phyloP scores from a whole-genome alignment of 192 early-diverging fungal genomes.

The Linnemannia hyalina region DNA sequence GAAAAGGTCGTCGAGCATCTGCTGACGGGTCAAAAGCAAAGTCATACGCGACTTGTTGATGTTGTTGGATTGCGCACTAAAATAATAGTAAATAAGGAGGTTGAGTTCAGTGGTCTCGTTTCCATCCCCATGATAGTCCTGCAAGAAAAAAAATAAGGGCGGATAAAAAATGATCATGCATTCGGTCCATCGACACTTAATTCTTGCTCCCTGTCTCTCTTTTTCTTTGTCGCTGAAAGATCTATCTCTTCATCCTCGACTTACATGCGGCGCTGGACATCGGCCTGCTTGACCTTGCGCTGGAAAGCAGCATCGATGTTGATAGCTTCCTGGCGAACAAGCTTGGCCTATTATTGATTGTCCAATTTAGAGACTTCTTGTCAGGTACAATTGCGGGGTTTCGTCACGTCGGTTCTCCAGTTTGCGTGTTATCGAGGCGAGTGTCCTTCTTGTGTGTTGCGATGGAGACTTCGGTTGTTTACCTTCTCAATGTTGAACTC shows the following conservation, averaged over 20 bases:
- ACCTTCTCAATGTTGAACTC: slow-evolving; percentile 99
- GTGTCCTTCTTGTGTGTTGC: background rate
- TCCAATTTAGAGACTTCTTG: background rate
- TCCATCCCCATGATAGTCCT: background rate
- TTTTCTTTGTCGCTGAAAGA: background rate
- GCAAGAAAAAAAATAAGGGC: background rate
- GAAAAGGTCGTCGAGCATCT: slow-evolving; percentile 87
- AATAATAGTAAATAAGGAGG: background rate
- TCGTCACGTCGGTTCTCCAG: background rate
- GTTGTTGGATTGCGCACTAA: slow-evolving; percentile 91
- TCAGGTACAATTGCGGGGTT: background rate
- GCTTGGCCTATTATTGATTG: slow-evolving; percentile 80
- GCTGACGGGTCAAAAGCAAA: slow-evolving; percentile 90
- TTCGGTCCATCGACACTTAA: background rate
- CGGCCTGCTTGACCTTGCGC: slow-evolving; percentile 97
- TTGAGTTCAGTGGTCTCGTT: background rate
- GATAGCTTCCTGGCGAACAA: slow-evolving; percentile 96
- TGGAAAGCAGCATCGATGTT: slow-evolving; percentile 96
- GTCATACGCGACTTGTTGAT: slow-evolving; percentile 96
- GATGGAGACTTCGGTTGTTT: background rate
- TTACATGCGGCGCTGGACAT: slow-evolving; percentile 95
- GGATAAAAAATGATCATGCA: background rate
- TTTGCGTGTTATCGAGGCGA: background rate
- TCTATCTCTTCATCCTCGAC: background rate
- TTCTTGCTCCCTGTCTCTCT: background rate